Percentiles rank a stretch among this genome's conserved stretches.
These are phyloP conservation scores for Colletotrichum karsti DNA, from an alignment of 2,329 filamentous ascomycete genomes.

Conservation along the genomic window DNA sequence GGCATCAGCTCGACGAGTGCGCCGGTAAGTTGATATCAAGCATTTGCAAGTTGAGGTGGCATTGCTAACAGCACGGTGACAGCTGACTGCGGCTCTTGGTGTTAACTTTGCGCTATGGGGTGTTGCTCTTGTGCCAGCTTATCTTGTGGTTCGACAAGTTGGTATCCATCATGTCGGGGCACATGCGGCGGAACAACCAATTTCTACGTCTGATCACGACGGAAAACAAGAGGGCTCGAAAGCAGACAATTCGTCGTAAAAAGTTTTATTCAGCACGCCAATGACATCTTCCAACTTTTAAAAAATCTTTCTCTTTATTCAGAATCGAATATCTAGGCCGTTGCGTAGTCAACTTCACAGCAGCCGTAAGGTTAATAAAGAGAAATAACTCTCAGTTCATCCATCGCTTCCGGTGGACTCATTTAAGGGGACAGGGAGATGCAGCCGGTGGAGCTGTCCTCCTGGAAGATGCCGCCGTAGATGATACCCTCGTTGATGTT, in stretches of 20 bases:
- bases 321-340: background rate
- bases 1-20: constrained; percentile 40
- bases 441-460: constrained; percentile 49
- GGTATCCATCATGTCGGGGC: background rate
- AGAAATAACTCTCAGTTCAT: background rate
- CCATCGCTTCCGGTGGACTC: background rate
- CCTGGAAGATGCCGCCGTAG: constrained; percentile 61
- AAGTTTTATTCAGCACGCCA: background rate
- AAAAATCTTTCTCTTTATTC: constrained; percentile 4
- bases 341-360: constrained; percentile 1
- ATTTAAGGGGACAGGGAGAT: constrained; percentile 9
- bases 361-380: background rate
- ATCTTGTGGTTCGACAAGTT: background rate
- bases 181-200: background rate
- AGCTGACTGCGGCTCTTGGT: background rate
- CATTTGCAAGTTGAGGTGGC: background rate
- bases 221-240: background rate
- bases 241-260: background rate
- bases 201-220: background rate
- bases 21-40: constrained; percentile 20
- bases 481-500: constrained; percentile 61
- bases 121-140: background rate
- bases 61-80: background rate
- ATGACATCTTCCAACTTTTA: background rate
- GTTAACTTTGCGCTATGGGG: constrained; percentile 6